phyloP scores from a whole-genome alignment of 129 eudicot genomes.

The Arctium lappa region DNA sequence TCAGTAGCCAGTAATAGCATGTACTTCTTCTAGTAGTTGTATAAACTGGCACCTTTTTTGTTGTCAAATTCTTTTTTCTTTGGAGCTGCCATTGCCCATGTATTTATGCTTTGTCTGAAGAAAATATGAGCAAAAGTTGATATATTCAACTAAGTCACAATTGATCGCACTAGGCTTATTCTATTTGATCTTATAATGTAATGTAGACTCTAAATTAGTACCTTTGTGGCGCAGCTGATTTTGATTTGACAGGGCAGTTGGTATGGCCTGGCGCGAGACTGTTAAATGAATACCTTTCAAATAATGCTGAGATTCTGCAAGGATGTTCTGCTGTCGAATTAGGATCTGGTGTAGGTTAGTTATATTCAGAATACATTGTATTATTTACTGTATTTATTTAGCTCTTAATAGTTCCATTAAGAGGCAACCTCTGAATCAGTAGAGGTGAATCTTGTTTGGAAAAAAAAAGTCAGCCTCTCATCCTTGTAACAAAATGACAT shows the following conservation, averaged over 20 bases:
- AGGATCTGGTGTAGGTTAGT: constrained; percentile 98
- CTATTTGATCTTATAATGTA: neutral
- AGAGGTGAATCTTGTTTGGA: too few species aligned
- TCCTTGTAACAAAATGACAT: too few species aligned
- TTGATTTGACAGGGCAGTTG: constrained; percentile 93
- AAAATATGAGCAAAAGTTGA: neutral
- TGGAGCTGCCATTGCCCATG: too few species aligned
- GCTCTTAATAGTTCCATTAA: too few species aligned
- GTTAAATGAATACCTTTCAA: constrained; percentile 76
- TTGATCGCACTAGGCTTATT: neutral
- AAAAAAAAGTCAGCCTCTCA: too few species aligned
- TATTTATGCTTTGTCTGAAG: too few species aligned
- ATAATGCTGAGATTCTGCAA: constrained; percentile 63
- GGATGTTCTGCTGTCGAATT: constrained; percentile 83
- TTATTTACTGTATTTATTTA: neutral
- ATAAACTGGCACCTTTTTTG: too few species aligned
- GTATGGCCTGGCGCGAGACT: constrained; percentile 99
- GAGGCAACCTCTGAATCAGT: too few species aligned
- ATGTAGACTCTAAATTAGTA: neutral
- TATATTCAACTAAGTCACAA: neutral
- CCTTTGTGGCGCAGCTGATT: constrained; percentile 66
- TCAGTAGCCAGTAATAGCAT: too few species aligned
- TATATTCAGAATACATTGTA: neutral
- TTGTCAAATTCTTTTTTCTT: too few species aligned
- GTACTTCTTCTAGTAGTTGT: too few species aligned